Evolutionary conservation across 2,329 filamentous ascomycete genomes (phyloP).

Genomic region (Xylaria sp.): DNA sequence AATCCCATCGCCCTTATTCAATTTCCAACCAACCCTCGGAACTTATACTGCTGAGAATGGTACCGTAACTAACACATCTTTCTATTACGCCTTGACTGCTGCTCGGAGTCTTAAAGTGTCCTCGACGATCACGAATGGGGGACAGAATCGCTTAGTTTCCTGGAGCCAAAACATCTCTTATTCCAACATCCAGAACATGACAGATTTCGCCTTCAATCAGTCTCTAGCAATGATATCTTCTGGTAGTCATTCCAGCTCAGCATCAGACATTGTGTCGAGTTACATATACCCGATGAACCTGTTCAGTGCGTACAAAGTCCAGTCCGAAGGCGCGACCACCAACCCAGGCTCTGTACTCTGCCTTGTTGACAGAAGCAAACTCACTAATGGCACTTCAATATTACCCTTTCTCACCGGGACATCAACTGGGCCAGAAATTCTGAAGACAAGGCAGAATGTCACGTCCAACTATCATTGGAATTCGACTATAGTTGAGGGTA

Average conservation of each 20-base stretch:
- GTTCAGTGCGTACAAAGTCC: slow-evolving; percentile 48
- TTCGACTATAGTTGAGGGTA: slow-evolving; percentile 47
- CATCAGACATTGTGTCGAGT: slow-evolving; percentile 38
- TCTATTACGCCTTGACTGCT: slow-evolving; percentile 45
- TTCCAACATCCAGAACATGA: slow-evolving; percentile 50
- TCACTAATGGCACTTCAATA: slow-evolving; percentile 40
- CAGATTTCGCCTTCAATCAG: slow-evolving; percentile 46
- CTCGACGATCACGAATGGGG: slow-evolving; percentile 43
- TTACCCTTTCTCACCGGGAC: slow-evolving; percentile 42
- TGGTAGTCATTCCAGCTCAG: slow-evolving; percentile 43
- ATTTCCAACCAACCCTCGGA: slow-evolving; percentile 42
- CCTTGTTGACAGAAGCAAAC: slow-evolving; percentile 46
- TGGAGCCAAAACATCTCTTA: slow-evolving; percentile 47
- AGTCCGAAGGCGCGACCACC: slow-evolving; percentile 41
- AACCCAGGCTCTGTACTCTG: slow-evolving; percentile 48
- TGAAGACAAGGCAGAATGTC: slow-evolving; percentile 46
- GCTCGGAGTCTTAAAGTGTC: slow-evolving; percentile 44
- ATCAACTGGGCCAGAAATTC: slow-evolving; percentile 35
- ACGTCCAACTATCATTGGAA: slow-evolving; percentile 50
- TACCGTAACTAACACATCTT: slow-evolving; percentile 44
- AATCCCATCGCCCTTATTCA: slow-evolving; percentile 38
- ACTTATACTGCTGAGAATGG: slow-evolving; percentile 39
- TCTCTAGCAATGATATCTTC: slow-evolving; percentile 46
- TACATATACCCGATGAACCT: slow-evolving; percentile 49
- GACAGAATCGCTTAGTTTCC: slow-evolving; percentile 34